phyloP scores from a whole-genome alignment of 495 filamentous ascomycete genomes.

The Hyphodiscus hymeniophilus region DNA sequence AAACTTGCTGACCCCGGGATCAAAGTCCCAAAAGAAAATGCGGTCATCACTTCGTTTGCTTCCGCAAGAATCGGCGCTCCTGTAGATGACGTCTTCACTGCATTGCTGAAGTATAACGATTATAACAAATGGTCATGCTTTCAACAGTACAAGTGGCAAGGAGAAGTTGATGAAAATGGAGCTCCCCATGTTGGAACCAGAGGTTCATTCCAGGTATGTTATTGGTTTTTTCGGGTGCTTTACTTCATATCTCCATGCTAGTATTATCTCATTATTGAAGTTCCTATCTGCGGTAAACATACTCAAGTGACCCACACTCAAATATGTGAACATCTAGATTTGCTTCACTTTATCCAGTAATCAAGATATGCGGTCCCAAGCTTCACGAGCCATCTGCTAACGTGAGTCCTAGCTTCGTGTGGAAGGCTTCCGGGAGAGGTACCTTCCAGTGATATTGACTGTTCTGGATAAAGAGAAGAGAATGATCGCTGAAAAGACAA shows the following conservation, averaged over 20 bases:
- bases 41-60: constrained; percentile 4
- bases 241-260: neutral
- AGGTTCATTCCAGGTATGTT: constrained; percentile 10
- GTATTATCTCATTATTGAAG: no score
- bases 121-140: neutral
- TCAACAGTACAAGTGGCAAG: constrained; percentile 7
- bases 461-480: constrained; percentile 8
- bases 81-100: constrained; percentile 13
- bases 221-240: no score
- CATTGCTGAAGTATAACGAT: constrained; percentile 7
- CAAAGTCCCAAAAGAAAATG: constrained; percentile 10
- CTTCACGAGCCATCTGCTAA: neutral
- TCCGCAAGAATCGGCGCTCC: constrained; percentile 8
- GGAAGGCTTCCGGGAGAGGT: neutral
- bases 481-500: constrained; percentile 2
- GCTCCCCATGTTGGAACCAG: constrained; percentile 5
- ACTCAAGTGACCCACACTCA: no score
- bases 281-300: no score
- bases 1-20: constrained; percentile 2
- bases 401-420: neutral
- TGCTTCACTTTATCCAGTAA: no score
- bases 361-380: no score
- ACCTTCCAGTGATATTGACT: constrained; percentile 1
- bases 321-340: no score
- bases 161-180: constrained; percentile 2